Conservation (phyloP, 2,329 filamentous ascomycete species). For the Myotisia sp. region DNA sequence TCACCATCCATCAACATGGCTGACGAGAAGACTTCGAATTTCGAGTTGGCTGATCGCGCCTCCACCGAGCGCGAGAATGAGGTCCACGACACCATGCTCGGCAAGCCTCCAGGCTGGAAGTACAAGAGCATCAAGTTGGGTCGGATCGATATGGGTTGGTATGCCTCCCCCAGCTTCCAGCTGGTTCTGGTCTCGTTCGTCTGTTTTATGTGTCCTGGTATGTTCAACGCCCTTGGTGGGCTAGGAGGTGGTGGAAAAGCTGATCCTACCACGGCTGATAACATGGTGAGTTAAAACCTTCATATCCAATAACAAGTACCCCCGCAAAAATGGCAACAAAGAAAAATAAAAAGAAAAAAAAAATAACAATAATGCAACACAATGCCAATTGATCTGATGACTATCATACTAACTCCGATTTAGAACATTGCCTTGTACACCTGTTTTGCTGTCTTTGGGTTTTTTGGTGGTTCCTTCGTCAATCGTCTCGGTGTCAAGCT, state of each 20-base stretch:
- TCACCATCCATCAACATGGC: no score
- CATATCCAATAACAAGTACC: no score
- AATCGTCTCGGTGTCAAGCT: conserved; percentile 32
- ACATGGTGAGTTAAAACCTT: conserved; percentile 31
- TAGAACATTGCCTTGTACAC: conserved; percentile 57
- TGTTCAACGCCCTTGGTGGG: conserved; percentile 55
- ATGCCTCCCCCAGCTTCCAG: conserved; percentile 59
- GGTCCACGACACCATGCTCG: background rate
- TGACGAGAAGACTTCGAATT: background rate
- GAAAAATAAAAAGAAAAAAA: no score
- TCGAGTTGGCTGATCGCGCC: background rate
- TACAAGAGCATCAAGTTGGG: conserved; percentile 34
- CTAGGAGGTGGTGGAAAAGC: conserved; percentile 51
- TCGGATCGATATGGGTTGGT: conserved; percentile 46
- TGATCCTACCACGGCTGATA: conserved; percentile 44
- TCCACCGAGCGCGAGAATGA: background rate
- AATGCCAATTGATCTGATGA: no score
- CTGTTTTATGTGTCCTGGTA: conserved; percentile 58
- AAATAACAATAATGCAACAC: no score
- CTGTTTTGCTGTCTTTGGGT: conserved; percentile 52
- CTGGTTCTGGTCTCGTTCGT: conserved; percentile 57
- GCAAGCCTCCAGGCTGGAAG: background rate
- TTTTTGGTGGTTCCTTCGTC: conserved; percentile 43
- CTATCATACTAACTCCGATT: background rate
- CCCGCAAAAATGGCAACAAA: no score